Base-by-base conservation (phyloP, 768 basidiomycete species). In the Trametopsis cervina region DNA sequence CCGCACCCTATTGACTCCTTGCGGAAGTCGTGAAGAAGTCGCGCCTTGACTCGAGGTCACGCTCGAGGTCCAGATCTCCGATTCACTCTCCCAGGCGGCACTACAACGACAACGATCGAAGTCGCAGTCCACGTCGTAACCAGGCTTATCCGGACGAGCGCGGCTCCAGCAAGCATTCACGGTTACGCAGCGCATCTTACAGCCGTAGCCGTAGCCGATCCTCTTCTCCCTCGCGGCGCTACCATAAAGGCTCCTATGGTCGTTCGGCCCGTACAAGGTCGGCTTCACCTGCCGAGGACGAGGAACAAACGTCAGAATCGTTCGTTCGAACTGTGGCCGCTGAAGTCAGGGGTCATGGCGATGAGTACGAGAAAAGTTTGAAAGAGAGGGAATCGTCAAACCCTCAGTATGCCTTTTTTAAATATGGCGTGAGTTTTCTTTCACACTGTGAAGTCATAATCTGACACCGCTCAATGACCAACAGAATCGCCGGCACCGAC, bases 321-420 rank as follows among this genome's bases (percentile, higher is more conserved):
- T 95, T 97, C 57, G 84, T 99, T 50, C 76, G 81, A 40, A 88
- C 86, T 12, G 91, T 96, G 4, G 91, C 92, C 17, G 77, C 77
- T 2, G 86, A 91, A 63, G 82, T 96, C 10, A 82, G 81, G 58
- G 83, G 86, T 1, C 87, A 92, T 61, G 93, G 85, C 25, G 61
- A 68, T 4, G 77, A 80, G 44, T 95, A 89, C 56, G 91, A 90
- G 59, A 75, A 80, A 41, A 77, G 73, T 24, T 68, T 97, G 49
- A 74, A 74, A 55, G 83, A 85, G 46, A 76, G 84, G 46, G 93
- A 97, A 65, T 79, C 72, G 50, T 73, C 76, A 46, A 95, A 95
- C 61, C 73, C 85, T 1, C 90, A 87, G 64, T 97, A 85, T 61
- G 71, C 75, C 2, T 97, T 97, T 65, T 64, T 97, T 51, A 57